Percentiles rank a stretch among this genome's conserved stretches.
These are phyloP conservation scores for Clavispora fructus DNA, from an alignment of 805 yeast genomes.

Conservation along the genomic window DNA sequence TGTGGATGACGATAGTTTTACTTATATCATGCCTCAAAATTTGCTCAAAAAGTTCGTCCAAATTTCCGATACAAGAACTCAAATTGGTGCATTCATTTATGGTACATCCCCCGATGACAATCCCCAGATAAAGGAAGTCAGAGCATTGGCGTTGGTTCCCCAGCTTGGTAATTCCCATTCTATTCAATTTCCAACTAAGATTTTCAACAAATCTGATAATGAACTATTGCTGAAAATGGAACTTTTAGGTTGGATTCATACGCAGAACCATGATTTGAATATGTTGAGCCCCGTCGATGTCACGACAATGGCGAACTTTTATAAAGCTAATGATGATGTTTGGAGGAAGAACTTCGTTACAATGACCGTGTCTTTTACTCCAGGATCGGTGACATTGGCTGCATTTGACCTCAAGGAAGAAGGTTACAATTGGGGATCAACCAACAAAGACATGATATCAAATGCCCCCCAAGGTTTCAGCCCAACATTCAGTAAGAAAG, in stretches of 20 bases:
- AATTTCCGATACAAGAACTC: constrained; percentile 74
- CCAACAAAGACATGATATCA: constrained; percentile 52
- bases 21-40: constrained; percentile 80
- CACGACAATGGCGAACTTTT: constrained; percentile 46
- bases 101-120: constrained; percentile 78
- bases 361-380: constrained; percentile 63
- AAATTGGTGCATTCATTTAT: constrained; percentile 74
- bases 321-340: constrained; percentile 25
- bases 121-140: constrained; percentile 69
- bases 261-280: constrained; percentile 63
- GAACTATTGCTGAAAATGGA: constrained; percentile 46
- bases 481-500: constrained; percentile 50
- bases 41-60: constrained; percentile 70
- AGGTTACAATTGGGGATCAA: constrained; percentile 76
- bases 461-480: constrained; percentile 64
- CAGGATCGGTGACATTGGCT: constrained; percentile 78
- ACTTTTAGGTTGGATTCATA: constrained; percentile 92
- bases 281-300: constrained; percentile 68
- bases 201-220: constrained; percentile 39
- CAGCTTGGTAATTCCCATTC: constrained; percentile 73
- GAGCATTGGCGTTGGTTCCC: constrained; percentile 73
- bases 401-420: constrained; percentile 56
- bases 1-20: constrained; percentile 44
- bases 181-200: constrained; percentile 52
- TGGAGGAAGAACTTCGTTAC: constrained; percentile 48